Evolutionary conservation across 1,284 basidiomycete species (phyloP), one percentile per base, ranked within the genome.

Genomic region (Hymenochaete sp.): DNA sequence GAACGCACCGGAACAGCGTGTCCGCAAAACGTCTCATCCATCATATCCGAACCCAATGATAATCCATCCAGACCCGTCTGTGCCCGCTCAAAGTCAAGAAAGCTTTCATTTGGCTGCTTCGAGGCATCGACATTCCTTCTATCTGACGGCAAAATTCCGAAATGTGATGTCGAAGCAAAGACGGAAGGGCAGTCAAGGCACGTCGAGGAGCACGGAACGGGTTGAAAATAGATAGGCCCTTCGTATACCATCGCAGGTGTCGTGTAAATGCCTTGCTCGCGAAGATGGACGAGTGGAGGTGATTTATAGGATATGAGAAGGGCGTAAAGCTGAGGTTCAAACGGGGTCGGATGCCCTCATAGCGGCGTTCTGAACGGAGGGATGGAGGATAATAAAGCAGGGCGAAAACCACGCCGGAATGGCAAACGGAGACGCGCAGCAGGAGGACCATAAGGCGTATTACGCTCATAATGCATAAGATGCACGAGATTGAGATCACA

Each of bases 161-260:
- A 19, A 33, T 21, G 14, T 8, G 45, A 47, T 24, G 45, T 37
- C n/a, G 45, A 47, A 8, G 45, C 45, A 14, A 19, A 28, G 39
- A 40, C 22, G 28, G 45, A 41, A 13, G 38, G 32, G 38, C 32
- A 47, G 21, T 40, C 37, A n/a, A 11, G 28, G 18, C 45, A 47
- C 16, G 14, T 16, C n/a, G 29, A 24, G 21, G 39, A 36, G 25
- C 32, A 25, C n/a, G 39, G 16, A 9, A 41, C 39, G 25, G 32
- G 39, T 33, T 42, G 32, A 33, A 42, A 47, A 25, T 36, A 47
- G 14, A 36, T 28, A 4, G 33, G 39, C 24, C 45, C 32, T 8
- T 24, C 36, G 18, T 42, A 42, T n/a, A 33, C 24, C 33, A 42
- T 42, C n/a, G 32, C 14, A 16, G 32, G 21, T 35, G 37, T 36